Base-by-base conservation (phyloP, 2,329 filamentous ascomycete species). In the Calonectria henricotiae region DNA sequence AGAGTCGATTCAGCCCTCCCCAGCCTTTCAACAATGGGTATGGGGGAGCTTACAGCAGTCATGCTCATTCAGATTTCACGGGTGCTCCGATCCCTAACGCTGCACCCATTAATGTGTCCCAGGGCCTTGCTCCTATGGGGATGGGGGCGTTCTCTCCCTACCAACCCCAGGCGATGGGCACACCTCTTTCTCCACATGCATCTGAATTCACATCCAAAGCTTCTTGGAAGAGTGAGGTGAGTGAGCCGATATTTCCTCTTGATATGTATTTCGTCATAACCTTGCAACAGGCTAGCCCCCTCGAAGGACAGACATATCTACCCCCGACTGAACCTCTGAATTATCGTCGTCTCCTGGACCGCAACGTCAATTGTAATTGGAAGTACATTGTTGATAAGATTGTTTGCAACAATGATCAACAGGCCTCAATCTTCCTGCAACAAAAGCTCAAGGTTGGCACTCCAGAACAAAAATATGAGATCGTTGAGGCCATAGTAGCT, bases 331-430 rank as follows among this genome's bases (percentile, higher is more conserved):
- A 99, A 83, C 96, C 96, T 12, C 89, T 98, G 78, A 98, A 99
- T 83, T 99, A 98, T 79, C 95, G 96, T 71, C 95, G 95, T 67
- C 89, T 99, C 44, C 90, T 98, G 55, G 96, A 99, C 80, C 95
- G 95, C 79, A 98, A 96, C 80, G 94, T 97, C 83, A 97, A 94
- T 79, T 98, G 96, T 85, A 97, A 99, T 85, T 99, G 96, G 96
- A 97, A 96, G 85, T 98, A 98, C 81, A 98, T 99, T 77, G 96
- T 99, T 66, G 96, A 99, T 86, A 98, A 98, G 87, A 99, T 99
- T 80, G 95, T 99, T 75, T 97, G 94, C 89, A 98, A 95, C 85
- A 98, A 99, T 82, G 96, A 99, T 80, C 96, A 99, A 83, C 96
- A 99, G 83, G 96, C 97, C 11, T 99, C 96, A 2, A 98, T 99